phyloP scores from a whole-genome alignment of 2,329 filamentous ascomycete genomes.

The Botryosphaeria dothidea region DNA sequence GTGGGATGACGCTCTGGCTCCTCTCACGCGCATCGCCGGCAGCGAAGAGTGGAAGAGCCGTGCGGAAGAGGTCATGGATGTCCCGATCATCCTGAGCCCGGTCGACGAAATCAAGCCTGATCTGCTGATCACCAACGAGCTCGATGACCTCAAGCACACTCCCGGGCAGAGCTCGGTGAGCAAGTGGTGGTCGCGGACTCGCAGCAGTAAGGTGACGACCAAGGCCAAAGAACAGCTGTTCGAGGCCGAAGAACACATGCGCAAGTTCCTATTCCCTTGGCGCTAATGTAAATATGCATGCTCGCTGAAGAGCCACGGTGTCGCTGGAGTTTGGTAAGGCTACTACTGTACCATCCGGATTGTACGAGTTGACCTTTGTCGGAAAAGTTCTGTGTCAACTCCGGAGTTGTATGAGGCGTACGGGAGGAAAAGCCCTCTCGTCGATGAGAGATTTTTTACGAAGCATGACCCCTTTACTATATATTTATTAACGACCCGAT shows the following conservation, averaged over 20 bases:
- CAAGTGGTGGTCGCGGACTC: conserved; percentile 32
- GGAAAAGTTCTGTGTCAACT: neutral
- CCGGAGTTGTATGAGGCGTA: conserved; percentile 12
- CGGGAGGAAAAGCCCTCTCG: conserved; percentile 11
- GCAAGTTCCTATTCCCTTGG: conserved; percentile 36
- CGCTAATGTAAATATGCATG: conserved; percentile 27
- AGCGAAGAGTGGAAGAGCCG: conserved; percentile 41
- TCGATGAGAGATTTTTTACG: conserved; percentile 9
- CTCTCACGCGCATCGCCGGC: conserved; percentile 55
- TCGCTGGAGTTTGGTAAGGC: conserved; percentile 12
- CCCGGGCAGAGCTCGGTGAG: conserved; percentile 28
- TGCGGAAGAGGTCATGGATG: conserved; percentile 36
- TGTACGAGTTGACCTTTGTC: neutral
- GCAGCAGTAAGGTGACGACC: conserved; percentile 22
- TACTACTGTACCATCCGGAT: neutral
- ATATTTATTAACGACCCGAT: conserved; percentile 3
- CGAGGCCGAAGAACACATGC: conserved; percentile 38
- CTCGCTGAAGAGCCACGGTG: conserved; percentile 12
- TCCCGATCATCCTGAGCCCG: conserved; percentile 39
- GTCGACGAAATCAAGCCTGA: conserved; percentile 33
- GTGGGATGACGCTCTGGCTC: conserved; percentile 82
- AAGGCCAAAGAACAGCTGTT: conserved; percentile 37
- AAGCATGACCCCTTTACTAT: neutral
- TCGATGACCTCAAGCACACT: conserved; percentile 28
- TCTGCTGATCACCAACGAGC: conserved; percentile 34